phyloP scores from a whole-genome alignment of 495 filamentous ascomycete species.

The Zalerion maritima region DNA sequence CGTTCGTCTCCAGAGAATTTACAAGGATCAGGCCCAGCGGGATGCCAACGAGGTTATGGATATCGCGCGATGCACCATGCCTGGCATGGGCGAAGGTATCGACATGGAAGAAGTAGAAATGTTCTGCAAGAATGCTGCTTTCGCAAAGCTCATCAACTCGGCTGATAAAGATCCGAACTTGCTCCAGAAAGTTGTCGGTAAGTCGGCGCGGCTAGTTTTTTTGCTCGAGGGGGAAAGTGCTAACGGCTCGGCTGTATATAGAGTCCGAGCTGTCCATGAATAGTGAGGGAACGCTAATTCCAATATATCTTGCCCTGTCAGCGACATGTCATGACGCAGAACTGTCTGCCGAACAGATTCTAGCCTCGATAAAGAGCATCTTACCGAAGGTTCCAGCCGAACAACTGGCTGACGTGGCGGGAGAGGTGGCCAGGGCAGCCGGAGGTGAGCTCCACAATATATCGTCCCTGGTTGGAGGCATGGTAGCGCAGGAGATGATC shows the following conservation, averaged over 20 bases:
- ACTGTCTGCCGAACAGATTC: constrained; percentile 30
- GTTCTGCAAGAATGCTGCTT: constrained; percentile 92
- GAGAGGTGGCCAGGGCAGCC: constrained; percentile 58
- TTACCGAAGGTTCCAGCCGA: constrained; percentile 30
- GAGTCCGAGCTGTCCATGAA: too few species aligned
- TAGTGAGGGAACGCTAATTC: neutral
- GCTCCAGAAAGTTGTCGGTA: constrained; percentile 18
- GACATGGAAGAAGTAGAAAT: constrained; percentile 68
- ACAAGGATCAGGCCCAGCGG: constrained; percentile 73
- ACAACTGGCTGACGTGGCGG: constrained; percentile 37
- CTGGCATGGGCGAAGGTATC: constrained; percentile 39
- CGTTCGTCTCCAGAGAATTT: constrained; percentile 81
- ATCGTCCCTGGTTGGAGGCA: constrained; percentile 74
- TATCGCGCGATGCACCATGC: constrained; percentile 48
- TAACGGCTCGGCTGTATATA: too few species aligned
- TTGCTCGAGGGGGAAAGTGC: too few species aligned
- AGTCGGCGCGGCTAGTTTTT: constrained; percentile 7
- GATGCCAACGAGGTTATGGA: constrained; percentile 66
- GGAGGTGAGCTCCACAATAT: constrained; percentile 91
- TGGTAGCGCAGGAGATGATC: constrained; percentile 90
- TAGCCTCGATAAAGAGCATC: constrained; percentile 22
- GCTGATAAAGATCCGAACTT: constrained; percentile 14
- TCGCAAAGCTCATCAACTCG: constrained; percentile 68
- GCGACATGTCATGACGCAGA: too few species aligned
- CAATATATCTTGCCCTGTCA: constrained; percentile 1